phyloP scores from a whole-genome alignment of 352 stramenopile species.

The Phytophthora rubi region DNA sequence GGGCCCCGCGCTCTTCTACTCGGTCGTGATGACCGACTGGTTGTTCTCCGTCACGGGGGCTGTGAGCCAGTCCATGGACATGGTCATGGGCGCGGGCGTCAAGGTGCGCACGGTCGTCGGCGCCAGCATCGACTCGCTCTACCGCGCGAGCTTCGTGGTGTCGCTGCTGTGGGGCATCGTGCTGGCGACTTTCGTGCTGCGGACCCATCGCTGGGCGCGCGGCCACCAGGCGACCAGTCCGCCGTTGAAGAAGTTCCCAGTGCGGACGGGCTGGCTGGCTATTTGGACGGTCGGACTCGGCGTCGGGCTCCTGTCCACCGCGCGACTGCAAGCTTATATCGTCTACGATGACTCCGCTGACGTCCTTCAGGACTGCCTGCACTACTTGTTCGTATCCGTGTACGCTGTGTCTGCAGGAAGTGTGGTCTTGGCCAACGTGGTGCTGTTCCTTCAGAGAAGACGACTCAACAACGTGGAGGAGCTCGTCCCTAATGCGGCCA shows the following conservation, averaged over 20 bases:
- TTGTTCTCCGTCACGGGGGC: constrained; percentile 58
- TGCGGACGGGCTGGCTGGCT: constrained; percentile 51
- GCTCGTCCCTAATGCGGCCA: constrained; percentile 13
- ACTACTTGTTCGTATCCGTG: constrained; percentile 40
- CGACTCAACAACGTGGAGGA: constrained; percentile 15
- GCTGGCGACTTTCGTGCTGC: constrained; percentile 54
- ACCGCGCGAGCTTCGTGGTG: constrained; percentile 47
- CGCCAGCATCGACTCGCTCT: constrained; percentile 47
- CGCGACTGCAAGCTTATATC: constrained; percentile 34
- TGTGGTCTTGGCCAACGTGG: constrained; percentile 38
- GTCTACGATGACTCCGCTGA: constrained; percentile 24
- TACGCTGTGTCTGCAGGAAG: constrained; percentile 45
- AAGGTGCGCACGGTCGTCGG: constrained; percentile 49
- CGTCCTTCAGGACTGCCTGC: constrained; percentile 16
- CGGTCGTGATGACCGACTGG: constrained; percentile 63
- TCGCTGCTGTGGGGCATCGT: constrained; percentile 60
- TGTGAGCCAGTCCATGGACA: constrained; percentile 58
- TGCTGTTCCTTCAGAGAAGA: constrained; percentile 39
- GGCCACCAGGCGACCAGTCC: constrained; percentile 18
- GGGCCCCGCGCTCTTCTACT: constrained; percentile 63
- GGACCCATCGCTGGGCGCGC: constrained; percentile 25
- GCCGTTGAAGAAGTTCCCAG: constrained; percentile 43
- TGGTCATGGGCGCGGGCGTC: constrained; percentile 50
- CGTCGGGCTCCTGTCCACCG: constrained; percentile 49
- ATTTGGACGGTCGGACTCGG: constrained; percentile 54